Evolutionary conservation across 2,329 filamentous ascomycete species (phyloP), one percentile per base, ranked within the genome.

Genomic region (Neoscytalidium dimidiatum): DNA sequence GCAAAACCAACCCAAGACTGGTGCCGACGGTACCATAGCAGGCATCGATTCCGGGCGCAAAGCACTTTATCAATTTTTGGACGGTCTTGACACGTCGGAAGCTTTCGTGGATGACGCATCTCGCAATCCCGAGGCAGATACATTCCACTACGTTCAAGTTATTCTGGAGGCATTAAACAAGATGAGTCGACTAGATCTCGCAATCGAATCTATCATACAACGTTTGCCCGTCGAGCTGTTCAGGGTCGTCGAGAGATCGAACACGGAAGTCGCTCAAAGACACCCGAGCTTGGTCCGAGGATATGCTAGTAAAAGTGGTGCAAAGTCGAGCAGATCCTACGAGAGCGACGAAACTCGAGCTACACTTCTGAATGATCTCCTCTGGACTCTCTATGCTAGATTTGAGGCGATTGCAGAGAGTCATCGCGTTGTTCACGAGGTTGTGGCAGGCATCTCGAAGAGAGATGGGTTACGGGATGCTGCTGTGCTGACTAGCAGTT

Each of bases 401-500:
- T 98, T 99, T 68, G 95, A 98, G 77, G 92, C 95, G 7, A 98
- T 99, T 69, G 92, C 93, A 4, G 96, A 99, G 79, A 92, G 94
- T 1, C 95, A 99, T 74, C 90, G 96, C 46, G 90, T 97, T 0
- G 88, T 98, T 65, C 93, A 98, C 76, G 95, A 98, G 76, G 91
- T 96, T 52, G 90, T 97, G 72, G 90, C 90, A 68, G 91, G 92
- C 0, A 91, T 99, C 66, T 88, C 94, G 62, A 88, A 90, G 67
- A 88, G 96, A 57, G 94, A 98, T 73, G 91, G 90, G 77, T 76
- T 83, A 57, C 77, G 75, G 58, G 84, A 85, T 64, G 72, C 72
- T 23, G 88, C 76, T 82, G 84, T 86, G 0, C 84, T 98, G 57
- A 89, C 92, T 5, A 89, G 92, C 64, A 93, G 93, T 64, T 99